Evolutionary conservation across 148 eudicot genomes (phyloP).

Genomic region (Chenopodium quinoa): DNA sequence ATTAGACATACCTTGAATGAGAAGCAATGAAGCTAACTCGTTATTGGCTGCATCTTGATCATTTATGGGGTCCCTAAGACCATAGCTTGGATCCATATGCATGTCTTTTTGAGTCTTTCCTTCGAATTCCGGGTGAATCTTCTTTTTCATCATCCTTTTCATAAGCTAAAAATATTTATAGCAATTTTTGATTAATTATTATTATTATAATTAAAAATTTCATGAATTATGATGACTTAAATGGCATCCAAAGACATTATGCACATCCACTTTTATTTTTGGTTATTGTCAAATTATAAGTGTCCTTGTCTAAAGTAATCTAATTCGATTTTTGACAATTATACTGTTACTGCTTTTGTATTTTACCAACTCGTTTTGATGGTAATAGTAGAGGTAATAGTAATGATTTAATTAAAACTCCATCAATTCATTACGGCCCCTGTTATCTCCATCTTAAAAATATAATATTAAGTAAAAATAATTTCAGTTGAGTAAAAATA

Average conservation of each 20-base stretch:
- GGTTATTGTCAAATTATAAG: background rate
- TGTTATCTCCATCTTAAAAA: too few species aligned
- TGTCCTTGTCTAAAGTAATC: background rate
- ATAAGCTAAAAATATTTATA: slow-evolving; percentile 26
- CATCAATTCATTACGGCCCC: background rate
- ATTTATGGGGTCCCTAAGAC: background rate
- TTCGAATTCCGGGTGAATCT: slow-evolving; percentile 32
- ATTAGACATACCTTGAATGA: slow-evolving; percentile 21
- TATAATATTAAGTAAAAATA: too few species aligned
- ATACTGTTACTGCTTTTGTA: too few species aligned
- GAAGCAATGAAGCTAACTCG: slow-evolving; percentile 31
- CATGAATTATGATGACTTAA: background rate
- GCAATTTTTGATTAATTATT: slow-evolving; percentile 3
- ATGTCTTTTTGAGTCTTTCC: slow-evolving; percentile 24
- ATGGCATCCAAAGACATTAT: slow-evolving; percentile 7
- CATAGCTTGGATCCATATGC: slow-evolving; percentile 14
- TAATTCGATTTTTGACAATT: background rate
- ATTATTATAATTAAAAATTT: background rate
- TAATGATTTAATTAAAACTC: too few species aligned
- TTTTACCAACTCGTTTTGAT: too few species aligned
- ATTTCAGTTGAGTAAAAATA: too few species aligned
- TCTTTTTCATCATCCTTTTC: slow-evolving; percentile 42
- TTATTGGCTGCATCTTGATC: slow-evolving; percentile 4
- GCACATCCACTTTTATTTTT: background rate
- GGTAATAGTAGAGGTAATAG: background rate